phyloP scores from a whole-genome alignment of 2,329 filamentous ascomycete genomes.

The Neopestalotiopsis sp. region DNA sequence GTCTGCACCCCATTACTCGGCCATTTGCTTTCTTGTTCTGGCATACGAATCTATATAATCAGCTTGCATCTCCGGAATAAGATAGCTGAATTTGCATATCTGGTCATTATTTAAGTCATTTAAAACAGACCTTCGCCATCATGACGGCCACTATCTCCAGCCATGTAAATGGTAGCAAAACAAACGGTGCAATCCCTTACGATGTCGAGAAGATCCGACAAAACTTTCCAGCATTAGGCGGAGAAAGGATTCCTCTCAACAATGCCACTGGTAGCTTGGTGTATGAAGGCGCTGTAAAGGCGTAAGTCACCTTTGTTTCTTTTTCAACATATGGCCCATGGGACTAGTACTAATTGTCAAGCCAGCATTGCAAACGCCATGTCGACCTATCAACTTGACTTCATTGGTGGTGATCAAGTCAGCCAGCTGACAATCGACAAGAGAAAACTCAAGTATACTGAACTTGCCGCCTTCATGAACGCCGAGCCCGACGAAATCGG shows the following conservation, averaged over 20 bases:
- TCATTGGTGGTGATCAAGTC: slow-evolving; percentile 4
- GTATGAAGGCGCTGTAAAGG: slow-evolving; percentile 7
- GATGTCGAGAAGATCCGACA: slow-evolving; percentile 11
- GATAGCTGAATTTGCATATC: background rate
- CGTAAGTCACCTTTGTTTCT: background rate
- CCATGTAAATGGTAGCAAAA: background rate
- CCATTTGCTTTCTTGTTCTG: background rate
- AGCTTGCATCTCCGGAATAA: background rate
- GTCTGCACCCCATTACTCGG: background rate
- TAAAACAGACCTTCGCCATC: background rate
- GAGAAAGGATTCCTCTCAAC: slow-evolving; percentile 11
- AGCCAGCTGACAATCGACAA: background rate
- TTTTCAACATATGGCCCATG: background rate
- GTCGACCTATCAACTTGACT: slow-evolving; percentile 13
- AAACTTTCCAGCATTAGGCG: slow-evolving; percentile 9
- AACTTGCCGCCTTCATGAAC: slow-evolving; percentile 6
- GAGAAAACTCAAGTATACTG: background rate
- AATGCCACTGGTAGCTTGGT: slow-evolving; percentile 12
- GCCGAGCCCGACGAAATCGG: slow-evolving; percentile 7
- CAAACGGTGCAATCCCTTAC: background rate
- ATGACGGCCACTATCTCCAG: background rate
- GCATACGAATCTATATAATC: slow-evolving; percentile 3
- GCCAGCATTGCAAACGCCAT: slow-evolving; percentile 11
- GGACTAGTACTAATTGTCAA: background rate
- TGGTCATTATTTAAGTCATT: background rate